These are phyloP conservation scores for Lachnellula arida DNA, from an alignment of 2,329 filamentous ascomycete genomes.

Conservation along the genomic window DNA sequence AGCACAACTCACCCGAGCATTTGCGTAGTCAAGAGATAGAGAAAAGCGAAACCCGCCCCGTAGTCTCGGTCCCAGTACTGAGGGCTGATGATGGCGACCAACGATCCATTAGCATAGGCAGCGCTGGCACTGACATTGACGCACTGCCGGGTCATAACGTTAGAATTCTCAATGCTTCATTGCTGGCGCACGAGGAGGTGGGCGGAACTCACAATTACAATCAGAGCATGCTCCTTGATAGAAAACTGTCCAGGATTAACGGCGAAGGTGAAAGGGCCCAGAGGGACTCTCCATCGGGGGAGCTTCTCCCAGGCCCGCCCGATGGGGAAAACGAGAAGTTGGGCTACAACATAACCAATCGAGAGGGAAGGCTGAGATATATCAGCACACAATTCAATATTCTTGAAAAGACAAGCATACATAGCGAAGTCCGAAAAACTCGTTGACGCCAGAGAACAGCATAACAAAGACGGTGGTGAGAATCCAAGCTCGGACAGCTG, in stretches of 20 bases:
- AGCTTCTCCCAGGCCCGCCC: constrained; percentile 53
- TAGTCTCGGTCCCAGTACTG: constrained; percentile 37
- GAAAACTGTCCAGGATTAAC: constrained; percentile 64
- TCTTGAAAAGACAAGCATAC: background rate
- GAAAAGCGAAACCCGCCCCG: constrained; percentile 54
- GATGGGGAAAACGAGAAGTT: constrained; percentile 50
- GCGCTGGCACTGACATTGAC: constrained; percentile 59
- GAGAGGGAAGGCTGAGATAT: constrained; percentile 8
- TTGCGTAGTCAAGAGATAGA: constrained; percentile 58
- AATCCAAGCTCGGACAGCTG: constrained; percentile 51
- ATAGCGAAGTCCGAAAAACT: constrained; percentile 16
- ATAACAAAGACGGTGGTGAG: constrained; percentile 38
- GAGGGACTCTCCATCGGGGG: constrained; percentile 15
- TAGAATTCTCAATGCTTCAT: constrained; percentile 52
- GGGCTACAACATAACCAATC: constrained; percentile 17
- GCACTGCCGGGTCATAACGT: constrained; percentile 30
- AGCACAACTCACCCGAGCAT: constrained; percentile 38
- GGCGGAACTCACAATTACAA: constrained; percentile 61
- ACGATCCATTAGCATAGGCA: constrained; percentile 45
- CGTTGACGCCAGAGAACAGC: constrained; percentile 14
- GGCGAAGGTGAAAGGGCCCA: constrained; percentile 43
- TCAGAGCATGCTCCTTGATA: constrained; percentile 63
- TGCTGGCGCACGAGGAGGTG: constrained; percentile 56
- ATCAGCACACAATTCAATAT: too few species aligned
- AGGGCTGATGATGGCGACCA: constrained; percentile 33